A percentile compares a stretch with the other conserved stretches of the same genome.
Conservation (phyloP, 2,329 filamentous ascomycete species). For the Arthrocladium fulminans region DNA sequence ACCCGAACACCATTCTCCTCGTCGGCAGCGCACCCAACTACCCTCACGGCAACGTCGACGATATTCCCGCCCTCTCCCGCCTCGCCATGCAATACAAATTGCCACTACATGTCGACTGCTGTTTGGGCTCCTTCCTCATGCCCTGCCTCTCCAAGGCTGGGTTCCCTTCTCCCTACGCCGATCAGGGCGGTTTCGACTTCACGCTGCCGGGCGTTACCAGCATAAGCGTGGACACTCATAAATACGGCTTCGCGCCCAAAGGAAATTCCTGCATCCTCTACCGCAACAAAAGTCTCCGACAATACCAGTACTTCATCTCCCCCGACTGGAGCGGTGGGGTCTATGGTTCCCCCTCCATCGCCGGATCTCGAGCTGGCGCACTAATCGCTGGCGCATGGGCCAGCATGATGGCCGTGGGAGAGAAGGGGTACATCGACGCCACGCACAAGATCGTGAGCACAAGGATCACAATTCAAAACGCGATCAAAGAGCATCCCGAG, state of each 20-base stretch:
- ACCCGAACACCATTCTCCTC: slow-evolving; percentile 85
- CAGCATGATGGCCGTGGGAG: slow-evolving; percentile 77
- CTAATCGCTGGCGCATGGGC: slow-evolving; percentile 96
- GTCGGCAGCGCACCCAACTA: slow-evolving; percentile 96
- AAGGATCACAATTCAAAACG: slow-evolving; percentile 69
- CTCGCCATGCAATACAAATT: slow-evolving; percentile 71
- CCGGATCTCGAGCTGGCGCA: slow-evolving; percentile 83
- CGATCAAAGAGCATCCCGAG: slow-evolving; percentile 59
- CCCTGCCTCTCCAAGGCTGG: slow-evolving; percentile 89
- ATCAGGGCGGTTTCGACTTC: slow-evolving; percentile 84
- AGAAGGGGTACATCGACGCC: slow-evolving; percentile 76
- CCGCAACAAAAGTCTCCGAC: slow-evolving; percentile 65
- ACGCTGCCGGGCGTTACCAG: slow-evolving; percentile 85
- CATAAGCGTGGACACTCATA: slow-evolving; percentile 96
- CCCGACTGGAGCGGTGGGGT: slow-evolving; percentile 94
- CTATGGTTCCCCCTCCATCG: slow-evolving; percentile 86
- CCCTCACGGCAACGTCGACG: slow-evolving; percentile 95
- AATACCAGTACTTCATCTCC: slow-evolving; percentile 93
- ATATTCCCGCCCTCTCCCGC: slow-evolving; percentile 75
- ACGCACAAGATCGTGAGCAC: slow-evolving; percentile 83
- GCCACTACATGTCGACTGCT: slow-evolving; percentile 94
- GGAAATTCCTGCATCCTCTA: slow-evolving; percentile 92
- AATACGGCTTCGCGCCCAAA: slow-evolving; percentile 97
- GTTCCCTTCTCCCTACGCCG: slow-evolving; percentile 52
- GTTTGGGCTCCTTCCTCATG: slow-evolving; percentile 88